Evolutionary conservation across 2,329 filamentous ascomycete genomes (phyloP).

Genomic region (Diplodia sapinea): DNA sequence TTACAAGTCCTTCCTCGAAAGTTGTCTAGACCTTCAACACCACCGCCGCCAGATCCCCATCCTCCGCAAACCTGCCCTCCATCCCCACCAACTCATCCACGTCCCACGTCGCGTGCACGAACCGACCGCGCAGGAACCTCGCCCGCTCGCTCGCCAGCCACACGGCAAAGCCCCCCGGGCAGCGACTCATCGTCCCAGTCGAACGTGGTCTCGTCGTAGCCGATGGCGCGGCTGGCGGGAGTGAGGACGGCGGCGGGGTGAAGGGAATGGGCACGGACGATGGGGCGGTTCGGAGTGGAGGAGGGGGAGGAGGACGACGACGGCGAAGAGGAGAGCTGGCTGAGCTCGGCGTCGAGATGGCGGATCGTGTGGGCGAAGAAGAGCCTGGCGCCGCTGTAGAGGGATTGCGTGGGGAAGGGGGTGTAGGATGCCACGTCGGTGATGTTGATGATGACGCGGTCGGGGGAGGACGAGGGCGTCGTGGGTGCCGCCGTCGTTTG

Average conservation of each 20-base stretch:
- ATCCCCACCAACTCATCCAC: slow-evolving; percentile 38
- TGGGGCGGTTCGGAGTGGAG: too few relatives aligned
- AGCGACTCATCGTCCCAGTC: slow-evolving; percentile 7
- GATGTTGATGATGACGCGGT: slow-evolving; percentile 21
- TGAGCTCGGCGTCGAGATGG: slow-evolving; percentile 29
- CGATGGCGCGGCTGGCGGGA: not conserved
- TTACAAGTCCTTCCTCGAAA: too few relatives aligned
- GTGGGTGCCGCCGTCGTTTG: not conserved
- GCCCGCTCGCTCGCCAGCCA: slow-evolving; percentile 43
- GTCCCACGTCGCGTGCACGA: slow-evolving; percentile 42
- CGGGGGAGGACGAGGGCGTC: not conserved
- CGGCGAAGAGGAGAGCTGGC: not conserved
- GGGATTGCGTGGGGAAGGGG: not conserved
- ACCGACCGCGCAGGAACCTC: slow-evolving; percentile 33
- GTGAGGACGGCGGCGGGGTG: not conserved
- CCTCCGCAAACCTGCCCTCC: not conserved
- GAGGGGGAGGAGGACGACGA: too few relatives aligned
- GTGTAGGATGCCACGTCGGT: slow-evolving; percentile 21
- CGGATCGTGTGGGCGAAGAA: slow-evolving; percentile 20
- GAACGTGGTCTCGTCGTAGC: not conserved
- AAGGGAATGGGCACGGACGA: slow-evolving; percentile 1
- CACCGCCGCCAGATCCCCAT: not conserved
- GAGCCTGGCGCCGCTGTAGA: slow-evolving; percentile 31
- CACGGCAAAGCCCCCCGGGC: slow-evolving; percentile 36
- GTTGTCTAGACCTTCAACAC: not conserved